Conservation (phyloP, 768 basidiomycete genomes). For the Mycena crocata region DNA sequence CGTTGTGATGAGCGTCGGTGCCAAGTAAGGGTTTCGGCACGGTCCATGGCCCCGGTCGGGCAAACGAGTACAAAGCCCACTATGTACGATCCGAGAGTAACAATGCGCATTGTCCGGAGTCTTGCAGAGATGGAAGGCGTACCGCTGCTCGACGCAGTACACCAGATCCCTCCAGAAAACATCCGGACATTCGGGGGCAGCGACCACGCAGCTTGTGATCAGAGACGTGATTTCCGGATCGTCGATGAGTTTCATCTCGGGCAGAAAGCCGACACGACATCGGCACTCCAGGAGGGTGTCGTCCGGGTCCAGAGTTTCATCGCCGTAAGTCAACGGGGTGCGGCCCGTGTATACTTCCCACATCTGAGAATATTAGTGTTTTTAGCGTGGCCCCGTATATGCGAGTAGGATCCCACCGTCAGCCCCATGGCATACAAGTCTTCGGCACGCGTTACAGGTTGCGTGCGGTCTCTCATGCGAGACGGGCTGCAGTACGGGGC, state of each 20-base stretch:
- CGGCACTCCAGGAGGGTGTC: not conserved
- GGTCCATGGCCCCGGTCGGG: not conserved
- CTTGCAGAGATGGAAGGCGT: not conserved
- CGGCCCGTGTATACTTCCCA: constrained; percentile 1
- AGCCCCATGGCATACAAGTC: constrained; percentile 5
- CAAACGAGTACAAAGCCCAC: not conserved
- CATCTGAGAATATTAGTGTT: not conserved
- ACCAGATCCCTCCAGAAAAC: not conserved
- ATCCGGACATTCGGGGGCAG: not conserved
- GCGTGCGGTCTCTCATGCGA: not conserved
- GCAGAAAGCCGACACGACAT: not conserved
- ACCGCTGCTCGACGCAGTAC: not conserved
- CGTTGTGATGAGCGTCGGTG: not conserved
- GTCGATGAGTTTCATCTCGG: constrained; percentile 2
- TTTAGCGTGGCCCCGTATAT: not conserved
- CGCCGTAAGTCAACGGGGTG: not conserved
- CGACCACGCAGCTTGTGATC: not conserved
- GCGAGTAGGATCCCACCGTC: not conserved
- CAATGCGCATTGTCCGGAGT: not conserved
- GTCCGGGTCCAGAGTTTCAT: not conserved
- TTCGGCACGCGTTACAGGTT: constrained; percentile 11
- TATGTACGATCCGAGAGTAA: not conserved
- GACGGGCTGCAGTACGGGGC: constrained; percentile 3
- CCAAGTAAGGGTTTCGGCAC: not conserved
- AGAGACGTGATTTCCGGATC: not conserved